Evolutionary conservation across 1,284 basidiomycete species (phyloP).

Genomic region (Fomitopsis schrenkii): DNA sequence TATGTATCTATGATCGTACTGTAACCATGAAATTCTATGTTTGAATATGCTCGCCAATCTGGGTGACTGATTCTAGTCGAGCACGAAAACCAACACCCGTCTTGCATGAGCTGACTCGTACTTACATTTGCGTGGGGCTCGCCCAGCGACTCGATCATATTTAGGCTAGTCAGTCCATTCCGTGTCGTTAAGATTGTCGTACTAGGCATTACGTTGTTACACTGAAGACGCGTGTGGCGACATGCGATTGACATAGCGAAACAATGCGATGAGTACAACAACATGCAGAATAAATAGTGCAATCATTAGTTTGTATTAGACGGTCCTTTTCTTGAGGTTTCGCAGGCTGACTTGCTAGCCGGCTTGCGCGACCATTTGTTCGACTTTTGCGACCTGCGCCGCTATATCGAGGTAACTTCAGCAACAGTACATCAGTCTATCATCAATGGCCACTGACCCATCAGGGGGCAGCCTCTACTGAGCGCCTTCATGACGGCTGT

Average conservation of each 20-base stretch:
- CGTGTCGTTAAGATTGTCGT: too few relatives aligned
- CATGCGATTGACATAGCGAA: too few relatives aligned
- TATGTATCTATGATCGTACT: not conserved
- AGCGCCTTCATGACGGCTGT: slow-evolving; percentile 17
- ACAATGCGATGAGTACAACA: too few relatives aligned
- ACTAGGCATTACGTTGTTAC: too few relatives aligned
- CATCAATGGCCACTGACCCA: slow-evolving; percentile 11
- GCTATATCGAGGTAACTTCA: not conserved
- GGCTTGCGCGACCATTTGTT: not conserved
- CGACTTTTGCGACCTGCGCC: not conserved
- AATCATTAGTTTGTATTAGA: not conserved
- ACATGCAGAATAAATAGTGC: not conserved
- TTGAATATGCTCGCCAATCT: not conserved
- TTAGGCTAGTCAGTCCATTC: too few relatives aligned
- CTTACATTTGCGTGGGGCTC: too few relatives aligned
- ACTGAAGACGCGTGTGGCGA: too few relatives aligned
- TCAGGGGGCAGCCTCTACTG: slow-evolving; percentile 17
- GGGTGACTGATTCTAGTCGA: not conserved
- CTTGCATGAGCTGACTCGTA: too few relatives aligned
- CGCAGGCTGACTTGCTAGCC: not conserved
- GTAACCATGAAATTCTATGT: not conserved
- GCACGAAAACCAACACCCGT: too few relatives aligned
- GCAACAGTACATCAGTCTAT: too few relatives aligned
- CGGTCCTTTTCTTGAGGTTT: too few relatives aligned
- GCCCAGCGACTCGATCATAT: too few relatives aligned